Percentiles rank a stretch among this genome's conserved stretches.
Evolutionary conservation across 2,329 filamentous ascomycete genomes (phyloP).

Genomic region (Chaetothyriales sp.): DNA sequence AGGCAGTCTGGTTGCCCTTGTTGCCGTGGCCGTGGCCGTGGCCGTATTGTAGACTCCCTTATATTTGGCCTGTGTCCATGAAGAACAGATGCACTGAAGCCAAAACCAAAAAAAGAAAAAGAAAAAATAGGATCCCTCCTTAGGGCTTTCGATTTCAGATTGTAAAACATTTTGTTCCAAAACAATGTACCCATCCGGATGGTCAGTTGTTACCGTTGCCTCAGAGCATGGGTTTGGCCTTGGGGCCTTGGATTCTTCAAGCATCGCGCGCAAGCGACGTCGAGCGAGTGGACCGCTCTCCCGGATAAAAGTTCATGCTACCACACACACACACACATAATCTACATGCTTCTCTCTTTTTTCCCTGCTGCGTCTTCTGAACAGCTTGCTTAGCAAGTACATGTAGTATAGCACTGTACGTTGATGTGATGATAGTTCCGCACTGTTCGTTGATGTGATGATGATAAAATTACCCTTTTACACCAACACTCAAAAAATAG

Average conservation of each 20-base stretch:
- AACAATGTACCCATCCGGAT: background rate
- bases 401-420: too few species aligned
- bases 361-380: background rate
- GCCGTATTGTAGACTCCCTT: slow-evolving; percentile 22
- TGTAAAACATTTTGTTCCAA: background rate
- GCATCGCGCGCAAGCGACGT: too few species aligned
- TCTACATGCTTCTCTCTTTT: background rate
- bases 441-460: too few species aligned
- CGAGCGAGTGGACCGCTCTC: too few species aligned
- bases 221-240: background rate
- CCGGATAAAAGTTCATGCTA: background rate
- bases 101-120: too few species aligned
- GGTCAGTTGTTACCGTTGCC: background rate
- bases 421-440: too few species aligned
- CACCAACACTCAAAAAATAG: too few species aligned
- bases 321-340: too few species aligned
- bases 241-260: too few species aligned
- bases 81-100: background rate
- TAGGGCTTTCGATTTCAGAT: background rate
- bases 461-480: too few species aligned
- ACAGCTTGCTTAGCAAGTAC: too few species aligned
- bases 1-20: slow-evolving; percentile 24
- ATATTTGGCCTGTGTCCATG: background rate
- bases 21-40: slow-evolving; percentile 23
- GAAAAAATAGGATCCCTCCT: too few species aligned